Base-by-base conservation (phyloP, 768 basidiomycete genomes). In the Mycena chlorophos region DNA sequence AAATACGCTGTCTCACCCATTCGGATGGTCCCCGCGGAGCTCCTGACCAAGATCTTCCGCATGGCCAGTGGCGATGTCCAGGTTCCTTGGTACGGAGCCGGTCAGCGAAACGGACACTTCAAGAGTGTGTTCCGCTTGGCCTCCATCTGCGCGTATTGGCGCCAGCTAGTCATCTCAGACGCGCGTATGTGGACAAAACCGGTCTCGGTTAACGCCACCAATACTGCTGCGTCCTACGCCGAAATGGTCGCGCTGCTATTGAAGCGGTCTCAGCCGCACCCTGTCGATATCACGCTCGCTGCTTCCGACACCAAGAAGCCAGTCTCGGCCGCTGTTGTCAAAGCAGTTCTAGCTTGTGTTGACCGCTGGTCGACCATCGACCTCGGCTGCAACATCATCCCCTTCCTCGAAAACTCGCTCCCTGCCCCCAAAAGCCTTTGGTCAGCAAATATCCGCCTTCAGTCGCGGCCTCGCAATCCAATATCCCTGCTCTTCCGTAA, bases 231-330 rank as follows among this genome's bases (percentile, higher is more conserved):
- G 19, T 19, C 5, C 2, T 39, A 49, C 26, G 10, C n/a, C 2
- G 47, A 26, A 13, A n/a, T 17, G 1, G 25, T 19, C 6, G 17
- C 26, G 28, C 2, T 3, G 3, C 39, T 23, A n/a, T 22, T 49
- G 34, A 38, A 55, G 25, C 25, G 54, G 8, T 55, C 54, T 8
- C n/a, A 26, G n/a, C 54, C 54, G 3, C 29, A 49, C 8, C 22
- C 46, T 2, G 43, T 55, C 5, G 29, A n/a, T 5, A 31, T 55
- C 31, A 25, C 13, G 3, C 5, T 55, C 6, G 30, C 13, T 25
- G 8, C 5, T 42, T 5, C 13, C 8, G 22, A 6, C 13, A 14
- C 40, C 5, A 8, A 37, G n/a, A 10, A 37, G 12, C 12, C 40
- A 5, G 22, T 42, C 8, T 42, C 40, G 8, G 20, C 14, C 8